Base-by-base conservation (phyloP, 192 early-diverging fungal genomes). In the Geosiphon pyriformis region DNA sequence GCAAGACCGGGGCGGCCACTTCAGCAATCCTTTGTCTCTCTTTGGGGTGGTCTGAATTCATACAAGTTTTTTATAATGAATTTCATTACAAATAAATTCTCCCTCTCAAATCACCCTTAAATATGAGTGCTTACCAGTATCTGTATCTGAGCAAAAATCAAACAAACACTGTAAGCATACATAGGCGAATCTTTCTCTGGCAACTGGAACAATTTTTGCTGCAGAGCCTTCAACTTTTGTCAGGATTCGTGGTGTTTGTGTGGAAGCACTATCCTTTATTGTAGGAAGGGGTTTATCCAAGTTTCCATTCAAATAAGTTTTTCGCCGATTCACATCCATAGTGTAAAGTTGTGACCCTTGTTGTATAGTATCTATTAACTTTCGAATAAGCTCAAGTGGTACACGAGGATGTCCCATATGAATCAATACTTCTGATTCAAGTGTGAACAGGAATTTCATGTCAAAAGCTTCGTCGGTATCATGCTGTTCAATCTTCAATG, bases 401-500 rank as follows among this genome's bases (percentile, higher is more conserved):
- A 90, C 87, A 23, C 87, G 81, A 15, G 75, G 68, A 61, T 82
- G 76, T 4, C 90, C 89, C 59, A 93, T 76, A 67, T 87, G 77
- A n/a, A 82, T 68, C 18, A 90, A 72, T 17, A 91, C 79, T 54
- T 92, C 85, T 11, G 64, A 76, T 61, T 91, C 81, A 31, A 93
- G 69, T 30, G 75, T 78, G 31, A 75, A 78, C 33, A 93, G 74
- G 29, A 87, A 78, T 11, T 80, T 83, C 30, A 92, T 81, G 68
- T 93, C 89, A 70, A 90, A 93, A 0, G 79, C 75, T 58, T 92
- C 90, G 47, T 90, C 87, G 15, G 76, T 71, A 31, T 86, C 75
- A 7, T 88, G 73, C 11, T 85, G 80, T 56, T 91, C 90, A 8
- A 82, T 62, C 0, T 83, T 77, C 65, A 86, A 59, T 18, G 75